Base-by-base conservation (phyloP, 306 rosid species). In the Pachyrhizus erosus region DNA sequence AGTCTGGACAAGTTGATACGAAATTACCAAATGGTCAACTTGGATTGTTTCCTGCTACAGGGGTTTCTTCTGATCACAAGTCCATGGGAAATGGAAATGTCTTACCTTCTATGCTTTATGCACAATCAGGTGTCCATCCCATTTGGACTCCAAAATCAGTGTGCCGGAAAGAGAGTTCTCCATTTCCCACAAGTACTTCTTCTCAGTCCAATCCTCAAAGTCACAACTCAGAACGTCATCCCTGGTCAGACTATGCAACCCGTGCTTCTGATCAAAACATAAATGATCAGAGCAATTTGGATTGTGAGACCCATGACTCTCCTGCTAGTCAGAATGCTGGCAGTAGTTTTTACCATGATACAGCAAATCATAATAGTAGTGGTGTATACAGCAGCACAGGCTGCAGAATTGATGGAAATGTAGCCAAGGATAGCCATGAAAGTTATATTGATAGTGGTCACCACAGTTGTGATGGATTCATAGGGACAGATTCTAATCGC, bases 321-420 rank as follows among this genome's bases (percentile, higher is more conserved):
- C 78, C 84, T 60, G 73, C 87, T 40, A 80, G 78, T 61, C 90
- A 46, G 73, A 85, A 82, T 78, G 66, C 81, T 18, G 73, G 65
- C 24, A 80, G 86, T 84, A 83, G 83, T 69, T 79, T 87, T 79
- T 82, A 83, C 81, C 81, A 70, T 71, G 88, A 84, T 6, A 77
- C 69, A 7, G 75, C 52, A 70, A 84, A 79, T 85, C 83, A 60
- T 49, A 48, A 31, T 67, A 70, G 65, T 55, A 76, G 64, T 27
- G 31, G 43, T 43, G 82, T 86, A 17, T 27, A 54, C 75, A 92
- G 86, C 79, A 89, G 91, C 83, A 42, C 37, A 37, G 86, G 87
- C 54, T 80, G 86, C 33, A 79, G 82, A 55, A 86, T 65, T 73
- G 91, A 84, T 67, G 96, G 80, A 81, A 85, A 84, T 81, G 75